Evolutionary conservation across 345 rosid species (phyloP).

Genomic region (Trapa bicornis): DNA sequence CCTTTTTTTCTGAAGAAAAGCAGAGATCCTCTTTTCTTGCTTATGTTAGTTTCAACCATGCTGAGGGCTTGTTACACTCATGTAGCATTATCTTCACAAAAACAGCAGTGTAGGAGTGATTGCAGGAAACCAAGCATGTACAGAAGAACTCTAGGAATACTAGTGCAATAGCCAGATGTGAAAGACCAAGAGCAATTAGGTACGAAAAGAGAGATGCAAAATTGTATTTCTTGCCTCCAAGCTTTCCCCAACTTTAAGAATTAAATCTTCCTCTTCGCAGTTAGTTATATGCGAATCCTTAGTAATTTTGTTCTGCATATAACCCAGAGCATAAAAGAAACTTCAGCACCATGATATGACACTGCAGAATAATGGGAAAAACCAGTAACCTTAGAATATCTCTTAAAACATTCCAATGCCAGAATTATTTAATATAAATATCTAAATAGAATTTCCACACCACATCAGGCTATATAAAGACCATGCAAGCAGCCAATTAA

Average conservation of each 20-base stretch:
- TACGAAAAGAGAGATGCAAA: not conserved
- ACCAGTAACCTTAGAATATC: not conserved
- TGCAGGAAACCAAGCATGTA: not conserved
- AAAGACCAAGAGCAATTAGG: not conserved
- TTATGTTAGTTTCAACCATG: not conserved
- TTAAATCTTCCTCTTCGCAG: slow-evolving; percentile 64
- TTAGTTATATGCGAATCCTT: slow-evolving; percentile 56
- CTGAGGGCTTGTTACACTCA: not conserved
- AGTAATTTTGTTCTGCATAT: slow-evolving; percentile 58
- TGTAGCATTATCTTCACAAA: not conserved
- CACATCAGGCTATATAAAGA: not conserved
- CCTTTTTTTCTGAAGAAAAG: too few relatives aligned
- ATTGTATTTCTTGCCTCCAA: slow-evolving; percentile 56
- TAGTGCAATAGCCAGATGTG: not conserved
- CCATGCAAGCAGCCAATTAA: not conserved
- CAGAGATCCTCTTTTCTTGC: not conserved
- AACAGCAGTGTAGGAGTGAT: not conserved
- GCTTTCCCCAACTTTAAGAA: slow-evolving; percentile 87
- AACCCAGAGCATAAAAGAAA: slow-evolving; percentile 3
- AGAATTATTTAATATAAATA: not conserved
- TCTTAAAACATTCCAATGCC: not conserved
- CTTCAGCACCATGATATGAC: not conserved
- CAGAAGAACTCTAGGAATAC: not conserved
- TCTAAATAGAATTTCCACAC: not conserved
- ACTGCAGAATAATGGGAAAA: not conserved